Conservation (phyloP, 169 alveolate species). For the Eimeria falciformis region DNA sequence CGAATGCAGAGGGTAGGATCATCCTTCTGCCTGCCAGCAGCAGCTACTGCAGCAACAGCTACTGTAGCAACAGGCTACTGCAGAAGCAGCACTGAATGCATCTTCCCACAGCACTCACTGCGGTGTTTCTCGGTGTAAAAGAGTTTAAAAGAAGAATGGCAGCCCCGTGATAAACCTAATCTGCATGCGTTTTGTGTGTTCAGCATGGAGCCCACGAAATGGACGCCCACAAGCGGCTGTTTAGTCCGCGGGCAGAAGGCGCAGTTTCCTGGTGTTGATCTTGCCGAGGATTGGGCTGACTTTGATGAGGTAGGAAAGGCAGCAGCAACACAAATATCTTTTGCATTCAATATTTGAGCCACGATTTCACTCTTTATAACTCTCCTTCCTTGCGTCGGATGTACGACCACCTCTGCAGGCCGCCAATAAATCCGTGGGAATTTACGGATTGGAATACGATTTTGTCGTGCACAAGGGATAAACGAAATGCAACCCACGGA, state of each 20-base stretch:
- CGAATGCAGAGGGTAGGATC: slow-evolving; percentile 73
- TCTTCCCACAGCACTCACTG: neutral
- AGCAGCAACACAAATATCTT: neutral
- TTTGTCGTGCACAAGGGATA: slow-evolving; percentile 22
- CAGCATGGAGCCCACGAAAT: slow-evolving; percentile 58
- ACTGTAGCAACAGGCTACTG: neutral
- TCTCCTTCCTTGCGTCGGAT: neutral
- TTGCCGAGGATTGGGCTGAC: slow-evolving; percentile 73
- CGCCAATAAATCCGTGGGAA: slow-evolving; percentile 57
- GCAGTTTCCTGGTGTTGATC: slow-evolving; percentile 26
- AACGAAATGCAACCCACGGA: neutral
- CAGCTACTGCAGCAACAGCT: slow-evolving; percentile 27
- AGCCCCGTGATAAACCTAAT: no score
- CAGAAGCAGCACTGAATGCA: slow-evolving; percentile 18
- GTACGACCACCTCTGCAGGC: slow-evolving; percentile 6
- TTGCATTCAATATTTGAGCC: neutral
- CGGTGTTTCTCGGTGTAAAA: neutral
- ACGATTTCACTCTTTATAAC: neutral
- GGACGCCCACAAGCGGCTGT: slow-evolving; percentile 68
- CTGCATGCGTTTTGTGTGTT: slow-evolving; percentile 1
- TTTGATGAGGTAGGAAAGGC: slow-evolving; percentile 52
- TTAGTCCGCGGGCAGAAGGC: neutral
- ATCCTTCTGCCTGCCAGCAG: no score
- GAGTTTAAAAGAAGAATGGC: no score
- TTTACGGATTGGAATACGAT: slow-evolving; percentile 59